Conservation (phyloP, 148 eudicot species). For the Vaccinium myrtillus region DNA sequence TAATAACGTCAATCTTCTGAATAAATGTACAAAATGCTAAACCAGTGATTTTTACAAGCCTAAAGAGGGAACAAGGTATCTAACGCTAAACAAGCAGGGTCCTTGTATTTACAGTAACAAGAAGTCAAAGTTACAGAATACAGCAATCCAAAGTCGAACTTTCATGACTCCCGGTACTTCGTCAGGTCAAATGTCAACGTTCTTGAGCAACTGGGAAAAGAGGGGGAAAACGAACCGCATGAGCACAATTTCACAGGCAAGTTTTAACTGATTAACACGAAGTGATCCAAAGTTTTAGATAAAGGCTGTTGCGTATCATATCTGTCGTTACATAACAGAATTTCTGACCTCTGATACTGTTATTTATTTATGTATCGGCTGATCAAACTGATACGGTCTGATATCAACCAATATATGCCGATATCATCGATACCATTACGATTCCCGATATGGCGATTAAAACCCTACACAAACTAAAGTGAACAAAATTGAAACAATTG, state of each 20-base stretch:
- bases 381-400: too few species aligned
- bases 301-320: too few species aligned
- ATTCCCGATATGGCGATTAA: too few species aligned
- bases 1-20: not conserved
- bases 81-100: not conserved
- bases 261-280: not conserved
- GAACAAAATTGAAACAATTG: slow-evolving; percentile 6
- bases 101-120: slow-evolving; percentile 14
- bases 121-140: not conserved
- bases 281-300: too few species aligned
- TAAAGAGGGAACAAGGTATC: not conserved
- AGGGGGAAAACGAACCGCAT: not conserved
- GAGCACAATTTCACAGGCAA: not conserved
- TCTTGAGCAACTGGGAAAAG: slow-evolving; percentile 74
- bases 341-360: too few species aligned
- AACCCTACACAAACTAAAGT: not conserved
- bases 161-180: slow-evolving; percentile 72
- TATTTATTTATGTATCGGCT: too few species aligned
- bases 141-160: not conserved
- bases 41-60: slow-evolving; percentile 17
- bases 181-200: slow-evolving; percentile 92
- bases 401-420: too few species aligned
- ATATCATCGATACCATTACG: too few species aligned
- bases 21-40: not conserved
- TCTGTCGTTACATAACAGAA: too few species aligned